Evolutionary conservation across 2,329 filamentous ascomycete species (phyloP).

Genomic region (Ascochyta clinopodiicola): DNA sequence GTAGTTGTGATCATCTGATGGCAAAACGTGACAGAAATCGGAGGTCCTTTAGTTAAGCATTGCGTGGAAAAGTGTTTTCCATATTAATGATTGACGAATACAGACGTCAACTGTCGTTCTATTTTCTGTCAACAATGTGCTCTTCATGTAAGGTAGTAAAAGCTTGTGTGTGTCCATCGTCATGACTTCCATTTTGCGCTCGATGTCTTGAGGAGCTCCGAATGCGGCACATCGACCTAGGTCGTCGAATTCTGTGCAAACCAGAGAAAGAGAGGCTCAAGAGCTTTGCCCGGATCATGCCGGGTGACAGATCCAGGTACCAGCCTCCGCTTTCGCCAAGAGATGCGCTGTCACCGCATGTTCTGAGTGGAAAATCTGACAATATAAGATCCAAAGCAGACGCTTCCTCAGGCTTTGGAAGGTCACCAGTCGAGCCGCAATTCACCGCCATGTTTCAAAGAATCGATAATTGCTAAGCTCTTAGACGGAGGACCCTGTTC

Average conservation of each 20-base stretch:
- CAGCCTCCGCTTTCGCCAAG: background rate
- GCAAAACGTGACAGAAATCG: background rate
- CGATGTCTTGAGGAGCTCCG: background rate
- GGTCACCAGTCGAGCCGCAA: conserved; percentile 4
- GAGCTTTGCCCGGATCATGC: background rate
- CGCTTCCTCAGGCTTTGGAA: conserved; percentile 1
- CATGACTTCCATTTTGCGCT: background rate
- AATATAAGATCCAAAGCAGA: conserved; percentile 5
- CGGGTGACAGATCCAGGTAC: background rate
- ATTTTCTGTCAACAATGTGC: no score
- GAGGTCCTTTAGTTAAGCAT: background rate
- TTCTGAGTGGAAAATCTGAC: background rate
- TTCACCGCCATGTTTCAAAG: conserved; percentile 17
- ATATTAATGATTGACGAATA: background rate
- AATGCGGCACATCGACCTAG: no score
- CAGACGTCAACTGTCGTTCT: no score
- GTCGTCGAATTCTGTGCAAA: no score
- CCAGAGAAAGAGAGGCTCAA: background rate
- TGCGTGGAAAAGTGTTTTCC: background rate
- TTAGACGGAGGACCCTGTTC: conserved; percentile 7
- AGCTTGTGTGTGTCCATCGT: background rate
- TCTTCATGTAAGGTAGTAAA: no score
- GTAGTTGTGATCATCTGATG: background rate
- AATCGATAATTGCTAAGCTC: background rate
- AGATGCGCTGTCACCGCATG: conserved; percentile 10